Evolutionary conservation across 2,329 filamentous ascomycete genomes (phyloP).

Genomic region (Botryotinia narcissicola): DNA sequence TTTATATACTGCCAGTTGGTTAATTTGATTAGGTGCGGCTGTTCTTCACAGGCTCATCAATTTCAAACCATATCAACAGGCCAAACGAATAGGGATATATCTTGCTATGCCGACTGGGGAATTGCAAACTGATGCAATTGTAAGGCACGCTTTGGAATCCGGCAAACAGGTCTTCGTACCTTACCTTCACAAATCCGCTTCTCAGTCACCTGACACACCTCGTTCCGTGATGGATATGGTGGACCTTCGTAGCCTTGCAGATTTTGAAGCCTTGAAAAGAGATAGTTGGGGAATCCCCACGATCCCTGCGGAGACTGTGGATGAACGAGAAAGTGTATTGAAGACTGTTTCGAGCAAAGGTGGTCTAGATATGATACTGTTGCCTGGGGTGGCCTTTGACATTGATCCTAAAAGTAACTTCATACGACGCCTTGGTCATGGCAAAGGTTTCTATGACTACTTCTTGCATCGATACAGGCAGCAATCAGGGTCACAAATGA

Average conservation of each 20-base stretch:
- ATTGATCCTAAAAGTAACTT: conserved; percentile 48
- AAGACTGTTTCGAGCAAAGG: conserved; percentile 50
- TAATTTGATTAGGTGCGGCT: conserved; percentile 52
- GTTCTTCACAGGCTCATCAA: conserved; percentile 64
- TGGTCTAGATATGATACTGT: conserved; percentile 78
- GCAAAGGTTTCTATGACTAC: conserved; percentile 95
- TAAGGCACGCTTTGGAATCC: conserved; percentile 70
- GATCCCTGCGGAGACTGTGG: conserved; percentile 63
- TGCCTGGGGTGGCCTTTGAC: conserved; percentile 94
- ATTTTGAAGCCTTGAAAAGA: conserved; percentile 72
- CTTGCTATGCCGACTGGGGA: conserved; percentile 90
- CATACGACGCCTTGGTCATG: conserved; percentile 81
- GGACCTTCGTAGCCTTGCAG: conserved; percentile 65
- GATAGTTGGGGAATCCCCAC: conserved; percentile 98
- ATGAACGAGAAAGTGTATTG: conserved; percentile 68
- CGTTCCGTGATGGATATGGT: conserved; percentile 96
- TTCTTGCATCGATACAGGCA: conserved; percentile 74
- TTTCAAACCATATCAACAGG: conserved; percentile 72
- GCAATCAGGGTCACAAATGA: conserved; percentile 34
- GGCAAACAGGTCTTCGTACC: conserved; percentile 91
- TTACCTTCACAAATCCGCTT: conserved; percentile 68
- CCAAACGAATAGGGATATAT: conserved; percentile 78
- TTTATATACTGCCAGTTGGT: conserved; percentile 20
- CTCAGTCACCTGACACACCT: conserved; percentile 38
- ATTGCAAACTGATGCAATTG: conserved; percentile 78